Evolutionary conservation across 805 yeast species (phyloP).

Genomic region (Maudiozyma pseudohumilis): DNA sequence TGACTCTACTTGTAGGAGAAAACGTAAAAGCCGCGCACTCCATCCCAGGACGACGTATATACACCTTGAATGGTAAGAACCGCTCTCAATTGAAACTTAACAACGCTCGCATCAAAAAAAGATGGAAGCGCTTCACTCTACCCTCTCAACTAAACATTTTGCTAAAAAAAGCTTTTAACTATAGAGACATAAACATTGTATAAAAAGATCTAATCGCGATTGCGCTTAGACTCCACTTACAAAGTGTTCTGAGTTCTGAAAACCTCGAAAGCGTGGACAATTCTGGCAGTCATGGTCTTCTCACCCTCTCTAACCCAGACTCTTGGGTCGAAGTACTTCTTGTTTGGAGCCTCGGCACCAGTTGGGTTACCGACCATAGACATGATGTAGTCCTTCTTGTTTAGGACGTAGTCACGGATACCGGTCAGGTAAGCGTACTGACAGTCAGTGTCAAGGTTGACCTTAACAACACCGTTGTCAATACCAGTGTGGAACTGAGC

Average conservation of each 20-base stretch:
- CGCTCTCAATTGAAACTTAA: too few relatives aligned
- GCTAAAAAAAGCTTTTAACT: background rate
- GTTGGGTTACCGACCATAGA: conserved; percentile 97
- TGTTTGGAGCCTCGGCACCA: conserved; percentile 98
- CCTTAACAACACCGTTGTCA: conserved; percentile 92
- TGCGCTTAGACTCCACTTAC: too few relatives aligned
- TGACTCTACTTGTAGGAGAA: too few relatives aligned
- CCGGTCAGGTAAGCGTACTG: conserved; percentile 96
- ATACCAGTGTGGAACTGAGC: conserved; percentile 87
- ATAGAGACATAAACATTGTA: conserved; percentile 4
- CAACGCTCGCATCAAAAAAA: too few relatives aligned
- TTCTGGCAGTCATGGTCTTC: conserved; percentile 89
- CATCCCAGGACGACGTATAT: too few relatives aligned
- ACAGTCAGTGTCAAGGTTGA: conserved; percentile 97
- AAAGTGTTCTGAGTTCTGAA: conserved; percentile 73
- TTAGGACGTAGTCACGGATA: conserved; percentile 93
- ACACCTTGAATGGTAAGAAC: too few relatives aligned
- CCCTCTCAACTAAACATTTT: too few relatives aligned
- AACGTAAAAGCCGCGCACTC: too few relatives aligned
- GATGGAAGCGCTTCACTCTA: too few relatives aligned
- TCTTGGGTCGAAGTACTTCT: conserved; percentile 99
- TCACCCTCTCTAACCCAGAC: conserved; percentile 99
- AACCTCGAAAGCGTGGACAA: conserved; percentile 69
- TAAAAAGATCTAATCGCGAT: too few relatives aligned
- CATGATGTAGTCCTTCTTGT: conserved; percentile 89